Percentiles rank a stretch among this genome's conserved stretches.
Evolutionary conservation across 441 rosid genomes (phyloP).

Genomic region (Manihot esculenta): DNA sequence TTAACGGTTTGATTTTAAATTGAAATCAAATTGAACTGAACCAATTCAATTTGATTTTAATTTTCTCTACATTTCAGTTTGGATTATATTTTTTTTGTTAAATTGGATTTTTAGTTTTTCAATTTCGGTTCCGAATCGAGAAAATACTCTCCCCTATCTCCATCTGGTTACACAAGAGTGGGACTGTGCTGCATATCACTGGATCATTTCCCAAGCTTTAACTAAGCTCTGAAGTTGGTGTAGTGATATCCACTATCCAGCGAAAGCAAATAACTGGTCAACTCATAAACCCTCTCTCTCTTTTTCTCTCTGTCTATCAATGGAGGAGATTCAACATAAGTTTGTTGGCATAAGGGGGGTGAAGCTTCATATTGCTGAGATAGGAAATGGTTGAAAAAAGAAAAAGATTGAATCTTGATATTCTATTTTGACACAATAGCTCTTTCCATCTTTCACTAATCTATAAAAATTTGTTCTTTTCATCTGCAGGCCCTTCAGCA

Average conservation of each 20-base stretch:
- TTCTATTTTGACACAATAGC: background rate
- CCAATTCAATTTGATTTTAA: no score
- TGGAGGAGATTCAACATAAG: slow-evolving; percentile 39
- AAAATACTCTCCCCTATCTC: no score
- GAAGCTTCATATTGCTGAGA: slow-evolving; percentile 48
- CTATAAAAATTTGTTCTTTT: background rate
- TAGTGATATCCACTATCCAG: background rate
- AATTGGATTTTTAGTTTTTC: no score
- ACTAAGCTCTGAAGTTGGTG: background rate
- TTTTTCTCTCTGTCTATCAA: background rate
- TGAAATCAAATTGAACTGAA: no score
- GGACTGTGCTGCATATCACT: no score
- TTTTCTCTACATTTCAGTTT: no score
- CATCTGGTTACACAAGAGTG: no score
- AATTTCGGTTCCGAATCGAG: no score
- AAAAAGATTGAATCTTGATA: background rate
- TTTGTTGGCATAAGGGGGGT: slow-evolving; percentile 32
- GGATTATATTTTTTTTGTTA: no score
- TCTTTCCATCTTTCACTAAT: background rate
- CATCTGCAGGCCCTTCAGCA: slow-evolving; percentile 28
- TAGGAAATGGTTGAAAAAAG: slow-evolving; percentile 31
- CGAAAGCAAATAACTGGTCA: background rate
- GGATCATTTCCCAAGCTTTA: no score
- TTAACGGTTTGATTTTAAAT: no score
- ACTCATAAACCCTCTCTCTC: background rate